Base-by-base conservation (phyloP, 352 stramenopile species). In the Pythium pyrilobum region DNA sequence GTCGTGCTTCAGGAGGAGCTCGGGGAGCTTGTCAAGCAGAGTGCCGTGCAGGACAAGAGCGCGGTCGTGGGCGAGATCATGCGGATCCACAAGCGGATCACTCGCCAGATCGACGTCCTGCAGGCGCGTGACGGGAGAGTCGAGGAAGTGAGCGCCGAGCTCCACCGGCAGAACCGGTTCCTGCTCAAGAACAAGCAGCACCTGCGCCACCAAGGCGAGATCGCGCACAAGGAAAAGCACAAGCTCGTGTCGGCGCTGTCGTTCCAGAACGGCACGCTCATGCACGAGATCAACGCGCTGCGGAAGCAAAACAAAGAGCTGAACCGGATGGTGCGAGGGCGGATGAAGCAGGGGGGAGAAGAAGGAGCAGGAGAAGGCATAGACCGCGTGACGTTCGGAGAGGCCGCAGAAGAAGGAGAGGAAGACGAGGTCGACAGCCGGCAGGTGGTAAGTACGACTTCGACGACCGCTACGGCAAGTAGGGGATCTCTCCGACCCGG, bases 161-260 rank as follows among this genome's bases (percentile, higher is more conserved):
- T 92, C 0, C 75, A 89, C 45, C 71, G 81, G 7, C 79, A 92
- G 42, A 92, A 89, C 39, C 68, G 52, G 9, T 92, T 87, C 41
- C 56, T 90, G 18, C 52, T 89, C 15, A 79, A 86, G 47, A 82
- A 85, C 44, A 87, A 87, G 42, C 74, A 87, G 28, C 75, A 88
- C n/a, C 37, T 89, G 31, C 73, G 77, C 11, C 59, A 70, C 1
- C 79, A 89, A 38, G 70, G 87, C 25, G 77, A 89, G n/a, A 59
- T 75, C 25, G 65, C 68, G 2, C 69, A 68, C 42, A 71, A 76
- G 42, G 79, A 90, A 29, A 85, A 85, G 29, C 74, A 83, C 61
- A 88, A 92, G 52, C 67, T 92, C 11, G 74, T 72, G 28, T 67
- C 81, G 3, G 77, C 78, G 4, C 46, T 92, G 21, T 88, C 79